Conservation (phyloP, 495 filamentous ascomycete species). For the Xylaria cubensis region DNA sequence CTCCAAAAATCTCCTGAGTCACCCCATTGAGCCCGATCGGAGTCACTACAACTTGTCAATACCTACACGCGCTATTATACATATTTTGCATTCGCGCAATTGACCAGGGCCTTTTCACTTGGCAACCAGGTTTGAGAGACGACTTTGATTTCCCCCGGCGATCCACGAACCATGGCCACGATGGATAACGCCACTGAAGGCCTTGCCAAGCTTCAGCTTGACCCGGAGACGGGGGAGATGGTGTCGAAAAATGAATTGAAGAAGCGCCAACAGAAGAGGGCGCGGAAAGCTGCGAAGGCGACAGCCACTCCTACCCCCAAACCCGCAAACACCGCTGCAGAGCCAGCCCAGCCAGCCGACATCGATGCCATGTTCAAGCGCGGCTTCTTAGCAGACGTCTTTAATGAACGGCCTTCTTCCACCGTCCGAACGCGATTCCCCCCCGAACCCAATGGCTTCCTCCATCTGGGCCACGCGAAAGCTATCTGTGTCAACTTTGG, state of each 20-base stretch:
- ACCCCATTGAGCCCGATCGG: too few relatives aligned
- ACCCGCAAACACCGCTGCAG: not conserved
- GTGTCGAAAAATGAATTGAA: slow-evolving; percentile 1
- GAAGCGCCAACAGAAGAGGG: not conserved
- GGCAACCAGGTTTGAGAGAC: not conserved
- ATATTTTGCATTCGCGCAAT: not conserved
- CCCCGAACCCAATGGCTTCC: not conserved
- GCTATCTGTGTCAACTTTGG: slow-evolving; percentile 5
- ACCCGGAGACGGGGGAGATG: not conserved
- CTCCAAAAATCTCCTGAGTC: too few relatives aligned
- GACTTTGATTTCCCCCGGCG: not conserved
- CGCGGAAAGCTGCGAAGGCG: not conserved
- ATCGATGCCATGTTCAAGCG: slow-evolving; percentile 9
- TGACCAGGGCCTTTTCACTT: not conserved
- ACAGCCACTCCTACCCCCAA: not conserved
- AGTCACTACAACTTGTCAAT: not conserved
- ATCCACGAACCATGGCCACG: not conserved
- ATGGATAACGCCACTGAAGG: not conserved
- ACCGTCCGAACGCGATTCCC: not conserved
- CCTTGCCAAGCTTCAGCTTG: not conserved
- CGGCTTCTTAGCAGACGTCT: not conserved
- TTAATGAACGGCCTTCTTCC: not conserved
- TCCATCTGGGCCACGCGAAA: slow-evolving; percentile 6
- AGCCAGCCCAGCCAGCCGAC: not conserved
- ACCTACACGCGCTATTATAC: not conserved